Evolutionary conservation across 352 stramenopile species (phyloP), one percentile per base, ranked within the genome.

Genomic region (Pythium pyrilobum): DNA sequence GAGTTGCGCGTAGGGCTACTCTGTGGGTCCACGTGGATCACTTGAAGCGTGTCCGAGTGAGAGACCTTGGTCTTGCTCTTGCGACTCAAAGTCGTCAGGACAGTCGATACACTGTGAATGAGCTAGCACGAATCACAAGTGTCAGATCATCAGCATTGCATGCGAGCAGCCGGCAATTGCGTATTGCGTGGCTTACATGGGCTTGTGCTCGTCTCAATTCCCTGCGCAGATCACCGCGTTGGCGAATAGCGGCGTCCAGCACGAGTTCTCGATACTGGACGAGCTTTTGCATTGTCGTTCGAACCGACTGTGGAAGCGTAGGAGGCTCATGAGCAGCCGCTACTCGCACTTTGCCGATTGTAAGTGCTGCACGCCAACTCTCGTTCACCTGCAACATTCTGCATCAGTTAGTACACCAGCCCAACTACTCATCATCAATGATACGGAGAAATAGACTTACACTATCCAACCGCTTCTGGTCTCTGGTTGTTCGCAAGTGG

Each of bases 31-130:
- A 42, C 6, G 15, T 41, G 37, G n/a, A 54, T 65, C 43, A 41
- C 49, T 7, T 11, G 66, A 18, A 50, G 29, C 32, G 42, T 40
- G 25, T 34, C 62, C 36, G 21, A 46, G 45, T n/a, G 43, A 28
- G 3, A 46, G 4, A 66, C 34, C 0, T 52, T 52, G 3, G 31
- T 25, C 32, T 67, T 78, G 34, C 57, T 52, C 46, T 72, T 72
- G 27, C 59, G 57, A 37, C 59, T 82, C 34, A 87, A 47, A 42
- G 53, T 82, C 1, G 66, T 69, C 15, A 87, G 41, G 36, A 87
- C 68, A 23, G 72, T 76, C 16, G 74, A 66, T 5, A 84, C 71
- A 12, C 58, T 67, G 33, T 81, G 61, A 16, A 88, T 81, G 12
- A 88, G 60, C 77, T 86, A 43, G 10, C 13, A 11, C 42, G 0